phyloP scores from a whole-genome alignment of 495 filamentous ascomycete species.

The Xylaria venustula region DNA sequence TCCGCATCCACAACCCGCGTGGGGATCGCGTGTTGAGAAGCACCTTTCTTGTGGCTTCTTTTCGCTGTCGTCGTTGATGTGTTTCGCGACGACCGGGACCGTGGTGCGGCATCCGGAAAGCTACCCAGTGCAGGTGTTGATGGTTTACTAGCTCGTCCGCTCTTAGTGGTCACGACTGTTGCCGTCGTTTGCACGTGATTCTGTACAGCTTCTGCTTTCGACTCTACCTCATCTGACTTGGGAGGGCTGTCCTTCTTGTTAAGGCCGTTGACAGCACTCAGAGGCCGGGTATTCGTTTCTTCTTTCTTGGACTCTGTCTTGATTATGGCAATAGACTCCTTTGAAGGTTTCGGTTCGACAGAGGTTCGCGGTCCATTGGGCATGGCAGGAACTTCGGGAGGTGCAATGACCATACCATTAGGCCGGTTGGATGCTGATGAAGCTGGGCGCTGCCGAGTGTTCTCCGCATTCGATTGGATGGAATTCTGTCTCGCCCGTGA shows the following conservation, averaged over 20 bases:
- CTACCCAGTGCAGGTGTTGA: conserved; percentile 55
- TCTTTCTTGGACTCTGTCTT: conserved; percentile 34
- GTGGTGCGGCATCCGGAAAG: conserved; percentile 46
- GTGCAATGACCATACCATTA: conserved; percentile 30
- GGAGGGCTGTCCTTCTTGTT: conserved; percentile 33
- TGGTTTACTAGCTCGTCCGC: conserved; percentile 61
- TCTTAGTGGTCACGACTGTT: conserved; percentile 49
- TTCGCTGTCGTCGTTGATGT: conserved; percentile 45
- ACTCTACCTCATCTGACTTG: conserved; percentile 28
- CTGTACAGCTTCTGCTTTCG: conserved; percentile 35
- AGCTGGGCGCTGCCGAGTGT: conserved; percentile 54
- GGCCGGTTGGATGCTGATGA: conserved; percentile 60
- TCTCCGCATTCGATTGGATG: conserved; percentile 52
- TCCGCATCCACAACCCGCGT: conserved; percentile 37
- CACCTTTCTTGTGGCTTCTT: conserved; percentile 69
- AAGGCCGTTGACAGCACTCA: conserved; percentile 25
- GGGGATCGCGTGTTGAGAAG: conserved; percentile 34
- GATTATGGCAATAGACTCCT: conserved; percentile 34
- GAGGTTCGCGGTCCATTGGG: conserved; percentile 24
- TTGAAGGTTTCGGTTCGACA: conserved; percentile 34
- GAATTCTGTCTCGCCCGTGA: conserved; percentile 70
- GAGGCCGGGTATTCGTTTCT: conserved; percentile 22
- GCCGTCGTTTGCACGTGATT: conserved; percentile 25
- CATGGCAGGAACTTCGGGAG: conserved; percentile 33
- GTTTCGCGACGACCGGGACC: conserved; percentile 38